Conservation (phyloP, 2,329 filamentous ascomycete species). For the Cercospora zeina region DNA sequence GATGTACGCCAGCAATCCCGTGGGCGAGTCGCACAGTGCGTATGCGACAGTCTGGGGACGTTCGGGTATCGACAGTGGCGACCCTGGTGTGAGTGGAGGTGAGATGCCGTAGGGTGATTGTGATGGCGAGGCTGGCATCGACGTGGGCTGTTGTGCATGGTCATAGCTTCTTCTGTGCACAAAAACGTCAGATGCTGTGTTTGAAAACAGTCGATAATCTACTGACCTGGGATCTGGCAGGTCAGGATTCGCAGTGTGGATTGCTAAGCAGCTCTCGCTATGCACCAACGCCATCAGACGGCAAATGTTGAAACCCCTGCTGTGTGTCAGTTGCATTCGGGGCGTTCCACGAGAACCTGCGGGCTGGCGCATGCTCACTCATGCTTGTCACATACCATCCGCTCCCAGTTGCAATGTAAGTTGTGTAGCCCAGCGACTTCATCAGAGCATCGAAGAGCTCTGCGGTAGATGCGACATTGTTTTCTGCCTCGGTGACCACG, state of each 20-base stretch:
- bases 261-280: slow-evolving; percentile 56
- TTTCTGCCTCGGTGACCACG: slow-evolving; percentile 53
- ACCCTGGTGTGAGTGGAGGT: slow-evolving; percentile 28
- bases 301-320: slow-evolving; percentile 48
- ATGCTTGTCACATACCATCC: slow-evolving; percentile 46
- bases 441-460: slow-evolving; percentile 61
- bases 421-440: slow-evolving; percentile 58
- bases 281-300: slow-evolving; percentile 53
- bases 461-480: slow-evolving; percentile 57
- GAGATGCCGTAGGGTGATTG: slow-evolving; percentile 12
- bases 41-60: slow-evolving; percentile 59
- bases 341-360: background rate
- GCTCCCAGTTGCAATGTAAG: slow-evolving; percentile 60
- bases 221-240: slow-evolving; percentile 50
- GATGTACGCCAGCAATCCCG: slow-evolving; percentile 58
- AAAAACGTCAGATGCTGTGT: slow-evolving; percentile 2
- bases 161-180: slow-evolving; percentile 25
- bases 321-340: background rate
- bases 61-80: slow-evolving; percentile 18
- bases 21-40: slow-evolving; percentile 63
- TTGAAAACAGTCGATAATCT: background rate
- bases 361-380: too few species aligned
- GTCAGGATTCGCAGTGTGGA: slow-evolving; percentile 62
- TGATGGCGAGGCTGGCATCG: slow-evolving; percentile 10
- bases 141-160: slow-evolving; percentile 22